Base-by-base conservation (phyloP, 2,329 filamentous ascomycete species). In the Neofusicoccum umdonicola region DNA sequence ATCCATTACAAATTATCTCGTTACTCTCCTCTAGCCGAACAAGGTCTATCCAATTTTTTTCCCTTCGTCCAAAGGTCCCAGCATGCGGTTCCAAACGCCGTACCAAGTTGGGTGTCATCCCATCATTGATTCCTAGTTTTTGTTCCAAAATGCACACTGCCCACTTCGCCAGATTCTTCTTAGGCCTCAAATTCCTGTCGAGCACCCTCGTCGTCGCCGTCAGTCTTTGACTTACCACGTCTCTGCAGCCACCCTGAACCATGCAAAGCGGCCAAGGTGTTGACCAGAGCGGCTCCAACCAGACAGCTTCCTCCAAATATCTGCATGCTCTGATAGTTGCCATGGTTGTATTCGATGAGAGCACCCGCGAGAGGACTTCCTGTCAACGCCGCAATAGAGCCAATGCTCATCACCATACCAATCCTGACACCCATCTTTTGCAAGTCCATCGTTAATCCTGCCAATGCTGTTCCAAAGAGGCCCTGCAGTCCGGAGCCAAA, bases 321-420 rank as follows among this genome's bases (percentile, higher is more conserved):
- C 63, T 83, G 81, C n/a, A 81, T 81, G 31, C 72, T 70, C 3
- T 81, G 64, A 70, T 82, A 84, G 1, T 71, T 70, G 0, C 81
- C 81, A 13, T 74, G 71, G 27, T 73, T 68, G 11, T 68, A 70
- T 54, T 79, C 74, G 7, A 83, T 79, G 64, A 83, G 52, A 0
- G 79, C 80, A 3, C 82, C 81, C 1, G 80, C 81, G 66, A 83
- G 74, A 0, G 80, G 79, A 4, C 81, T 80, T 0, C 81, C 81
- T 3, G 78, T 79, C 42, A 83, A 71, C 19, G 74, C 77, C 0
- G 79, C 79, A 31, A 83, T 68, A 5, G 77, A 79, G 11, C 82
- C 77, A 34, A 82, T 74, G 0, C 74, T 76, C 63, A 83, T 81
- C 0, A 80, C 79, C 78, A 83, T 82, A 0, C 81, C 81, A 67